Conservation (phyloP, 257 asterid genomes). For the Mitragyna speciosa region DNA sequence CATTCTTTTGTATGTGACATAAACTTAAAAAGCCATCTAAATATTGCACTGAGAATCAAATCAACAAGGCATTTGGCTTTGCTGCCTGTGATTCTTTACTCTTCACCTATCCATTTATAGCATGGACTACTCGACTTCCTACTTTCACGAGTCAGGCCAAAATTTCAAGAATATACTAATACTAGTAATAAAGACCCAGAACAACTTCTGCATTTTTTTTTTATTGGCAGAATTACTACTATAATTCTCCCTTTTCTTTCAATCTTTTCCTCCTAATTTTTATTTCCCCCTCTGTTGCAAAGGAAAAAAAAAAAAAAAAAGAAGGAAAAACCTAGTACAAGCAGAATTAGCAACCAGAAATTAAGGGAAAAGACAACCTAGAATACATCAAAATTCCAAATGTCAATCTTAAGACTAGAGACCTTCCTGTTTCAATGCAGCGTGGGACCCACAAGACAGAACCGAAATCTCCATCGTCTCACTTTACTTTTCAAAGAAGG, state of each 20-base stretch:
- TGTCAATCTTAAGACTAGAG: not conserved
- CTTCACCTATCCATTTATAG: not conserved
- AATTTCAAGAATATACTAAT: not conserved
- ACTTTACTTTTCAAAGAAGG: constrained; percentile 41
- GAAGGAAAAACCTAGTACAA: not conserved
- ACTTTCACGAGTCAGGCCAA: not conserved
- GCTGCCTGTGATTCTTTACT: not conserved
- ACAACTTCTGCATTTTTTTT: no score
- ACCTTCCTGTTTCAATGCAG: not conserved
- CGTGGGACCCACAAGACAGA: constrained; percentile 5
- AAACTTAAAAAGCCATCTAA: not conserved
- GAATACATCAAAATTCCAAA: constrained; percentile 21
- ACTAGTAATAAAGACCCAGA: no score
- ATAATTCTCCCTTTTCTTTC: no score
- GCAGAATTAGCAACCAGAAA: not conserved
- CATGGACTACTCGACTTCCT: constrained; percentile 13
- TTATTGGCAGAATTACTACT: no score
- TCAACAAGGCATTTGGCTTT: not conserved
- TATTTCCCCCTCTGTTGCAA: not conserved
- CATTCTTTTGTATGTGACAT: not conserved
- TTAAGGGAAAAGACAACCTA: constrained; percentile 11
- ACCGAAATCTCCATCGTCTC: constrained; percentile 10
- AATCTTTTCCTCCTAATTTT: not conserved
- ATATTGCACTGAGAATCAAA: not conserved
- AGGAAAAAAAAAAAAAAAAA: not conserved